Percentiles rank a stretch among this genome's conserved stretches.
These are phyloP conservation scores for Nitzschia sp. DNA, from an alignment of 108 stramenopile genomes.

Conservation along the genomic window DNA sequence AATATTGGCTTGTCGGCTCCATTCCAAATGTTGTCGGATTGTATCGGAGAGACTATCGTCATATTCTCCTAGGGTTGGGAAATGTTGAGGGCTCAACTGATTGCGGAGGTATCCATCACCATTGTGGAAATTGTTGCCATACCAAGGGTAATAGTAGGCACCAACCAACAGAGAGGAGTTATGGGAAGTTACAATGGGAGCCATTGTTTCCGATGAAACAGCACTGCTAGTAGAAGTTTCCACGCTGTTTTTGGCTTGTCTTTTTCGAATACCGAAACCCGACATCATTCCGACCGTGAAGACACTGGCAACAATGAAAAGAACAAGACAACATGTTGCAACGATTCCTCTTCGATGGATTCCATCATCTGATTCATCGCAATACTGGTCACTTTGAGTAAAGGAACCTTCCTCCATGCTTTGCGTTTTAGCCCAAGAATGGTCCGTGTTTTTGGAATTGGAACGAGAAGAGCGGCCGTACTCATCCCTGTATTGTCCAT, in stretches of 20 bases:
- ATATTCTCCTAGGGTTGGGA: constrained; percentile 45
- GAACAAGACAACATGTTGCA: too few species aligned
- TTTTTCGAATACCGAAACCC: constrained; percentile 1
- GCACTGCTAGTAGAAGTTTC: not conserved
- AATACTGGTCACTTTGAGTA: not conserved
- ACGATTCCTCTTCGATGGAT: not conserved
- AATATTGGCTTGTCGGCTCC: constrained; percentile 52
- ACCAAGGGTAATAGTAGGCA: constrained; percentile 59
- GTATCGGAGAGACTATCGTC: constrained; percentile 40
- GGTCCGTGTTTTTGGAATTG: too few species aligned
- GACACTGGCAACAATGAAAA: constrained; percentile 6
- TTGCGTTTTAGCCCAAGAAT: too few species aligned
- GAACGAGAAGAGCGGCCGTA: too few species aligned
- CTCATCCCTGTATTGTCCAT: too few species aligned
- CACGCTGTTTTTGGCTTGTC: not conserved
- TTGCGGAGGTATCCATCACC: constrained; percentile 38
- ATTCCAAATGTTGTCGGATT: constrained; percentile 41
- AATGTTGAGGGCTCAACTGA: constrained; percentile 35
- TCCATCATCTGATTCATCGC: not conserved
- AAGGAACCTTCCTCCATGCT: too few species aligned
- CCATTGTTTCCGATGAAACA: not conserved
- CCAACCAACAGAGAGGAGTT: constrained; percentile 27
- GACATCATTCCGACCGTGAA: constrained; percentile 5
- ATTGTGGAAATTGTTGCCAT: constrained; percentile 42
- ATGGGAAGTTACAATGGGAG: not conserved